phyloP scores from a whole-genome alignment of 2,329 filamentous ascomycete species.

The Tricladium varicosporioides region DNA sequence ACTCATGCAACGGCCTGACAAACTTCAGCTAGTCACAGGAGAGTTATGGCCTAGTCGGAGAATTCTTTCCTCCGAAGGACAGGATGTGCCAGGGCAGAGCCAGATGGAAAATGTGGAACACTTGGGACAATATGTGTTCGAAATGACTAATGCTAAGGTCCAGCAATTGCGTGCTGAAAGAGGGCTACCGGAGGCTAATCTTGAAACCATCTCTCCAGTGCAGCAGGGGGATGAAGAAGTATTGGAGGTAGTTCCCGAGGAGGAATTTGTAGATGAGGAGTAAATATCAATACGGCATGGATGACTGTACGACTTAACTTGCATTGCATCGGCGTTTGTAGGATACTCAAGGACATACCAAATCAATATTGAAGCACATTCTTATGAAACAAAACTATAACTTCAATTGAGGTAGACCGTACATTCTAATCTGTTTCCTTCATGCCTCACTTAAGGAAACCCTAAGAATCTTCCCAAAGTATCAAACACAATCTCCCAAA shows the following conservation, averaged over 20 bases:
- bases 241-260: slow-evolving; percentile 11
- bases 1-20: slow-evolving; percentile 74
- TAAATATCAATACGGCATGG: slow-evolving; percentile 2
- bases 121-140: slow-evolving; percentile 90
- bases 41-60: slow-evolving; percentile 79
- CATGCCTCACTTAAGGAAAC: too few relatives aligned
- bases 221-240: slow-evolving; percentile 13
- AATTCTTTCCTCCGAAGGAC: slow-evolving; percentile 40
- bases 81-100: slow-evolving; percentile 54
- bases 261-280: slow-evolving; percentile 26
- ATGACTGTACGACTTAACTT: background rate
- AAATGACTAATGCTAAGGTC: slow-evolving; percentile 71
- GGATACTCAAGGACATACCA: slow-evolving; percentile 3
- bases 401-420: too few relatives aligned
- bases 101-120: slow-evolving; percentile 92
- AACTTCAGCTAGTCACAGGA: slow-evolving; percentile 75
- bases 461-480: too few relatives aligned
- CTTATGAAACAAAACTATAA: background rate
- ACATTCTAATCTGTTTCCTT: too few relatives aligned
- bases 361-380: background rate
- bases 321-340: slow-evolving; percentile 5
- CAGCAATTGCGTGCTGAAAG: slow-evolving; percentile 31
- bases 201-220: slow-evolving; percentile 10
- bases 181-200: slow-evolving; percentile 24
- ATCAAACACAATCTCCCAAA: too few relatives aligned